phyloP scores from a whole-genome alignment of 495 filamentous ascomycete species.

The Aspergillus cavernicola region DNA sequence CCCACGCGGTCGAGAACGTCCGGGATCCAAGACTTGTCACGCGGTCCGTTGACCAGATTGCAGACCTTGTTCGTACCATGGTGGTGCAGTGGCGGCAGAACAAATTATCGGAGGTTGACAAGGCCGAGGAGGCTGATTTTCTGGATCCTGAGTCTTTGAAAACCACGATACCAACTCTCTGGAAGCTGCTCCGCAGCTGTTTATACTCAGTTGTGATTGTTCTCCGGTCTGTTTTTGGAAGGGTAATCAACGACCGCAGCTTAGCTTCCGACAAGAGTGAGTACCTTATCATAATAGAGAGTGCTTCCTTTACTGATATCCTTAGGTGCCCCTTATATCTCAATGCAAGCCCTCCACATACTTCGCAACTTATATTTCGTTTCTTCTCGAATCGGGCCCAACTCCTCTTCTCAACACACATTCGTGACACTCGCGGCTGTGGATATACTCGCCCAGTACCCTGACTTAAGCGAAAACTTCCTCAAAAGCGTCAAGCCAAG shows the following conservation, averaged over 20 bases:
- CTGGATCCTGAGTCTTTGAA: slow-evolving; percentile 67
- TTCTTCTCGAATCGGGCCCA: slow-evolving; percentile 69
- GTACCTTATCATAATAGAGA: slow-evolving; percentile 13
- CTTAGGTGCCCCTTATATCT: slow-evolving; percentile 63
- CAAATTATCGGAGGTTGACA: slow-evolving; percentile 79
- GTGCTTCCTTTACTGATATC: not conserved
- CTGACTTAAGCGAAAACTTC: slow-evolving; percentile 65
- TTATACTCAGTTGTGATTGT: slow-evolving; percentile 78
- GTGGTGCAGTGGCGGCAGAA: slow-evolving; percentile 80
- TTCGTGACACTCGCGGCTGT: slow-evolving; percentile 88
- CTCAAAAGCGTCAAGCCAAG: slow-evolving; percentile 58
- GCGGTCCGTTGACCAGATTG: slow-evolving; percentile 65
- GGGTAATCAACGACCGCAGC: slow-evolving; percentile 54
- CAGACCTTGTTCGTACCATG: slow-evolving; percentile 65
- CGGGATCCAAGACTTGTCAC: slow-evolving; percentile 57
- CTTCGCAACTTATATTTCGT: slow-evolving; percentile 87
- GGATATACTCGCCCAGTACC: slow-evolving; percentile 77
- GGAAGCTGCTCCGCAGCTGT: slow-evolving; percentile 75
- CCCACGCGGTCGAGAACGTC: slow-evolving; percentile 67
- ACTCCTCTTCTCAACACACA: slow-evolving; percentile 72
- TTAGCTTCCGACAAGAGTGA: slow-evolving; percentile 54
- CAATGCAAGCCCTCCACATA: slow-evolving; percentile 70
- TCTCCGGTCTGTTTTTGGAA: slow-evolving; percentile 67
- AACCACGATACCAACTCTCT: slow-evolving; percentile 70
- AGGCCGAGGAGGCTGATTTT: slow-evolving; percentile 65